Percentiles rank a stretch among this genome's conserved stretches.
Evolutionary conservation across 176 grass and related monocot genomes (phyloP).

Genomic region (Metroxylon sagu): DNA sequence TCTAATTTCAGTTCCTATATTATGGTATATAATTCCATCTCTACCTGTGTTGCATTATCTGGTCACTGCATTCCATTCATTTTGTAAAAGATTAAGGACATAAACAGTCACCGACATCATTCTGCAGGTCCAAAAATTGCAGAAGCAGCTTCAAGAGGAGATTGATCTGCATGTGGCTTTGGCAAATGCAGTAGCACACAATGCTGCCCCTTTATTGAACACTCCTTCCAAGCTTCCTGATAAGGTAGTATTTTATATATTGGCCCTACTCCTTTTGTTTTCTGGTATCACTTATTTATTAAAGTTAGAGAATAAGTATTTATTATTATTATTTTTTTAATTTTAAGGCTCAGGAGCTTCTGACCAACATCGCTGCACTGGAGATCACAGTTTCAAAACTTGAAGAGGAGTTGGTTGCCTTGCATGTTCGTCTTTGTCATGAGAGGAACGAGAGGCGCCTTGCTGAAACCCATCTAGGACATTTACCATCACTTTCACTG

Average conservation of each 20-base stretch:
- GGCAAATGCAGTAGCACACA: conserved; percentile 52
- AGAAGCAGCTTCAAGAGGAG: conserved; percentile 83
- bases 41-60: too few relatives aligned
- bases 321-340: background rate
- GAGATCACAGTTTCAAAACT: conserved; percentile 67
- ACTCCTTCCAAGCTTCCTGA: conserved; percentile 64
- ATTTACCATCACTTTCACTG: conserved; percentile 36
- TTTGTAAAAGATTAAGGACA: too few relatives aligned
- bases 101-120: background rate
- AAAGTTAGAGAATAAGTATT: background rate
- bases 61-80: too few relatives aligned
- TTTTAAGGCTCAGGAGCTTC: conserved; percentile 55
- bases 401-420: conserved; percentile 75
- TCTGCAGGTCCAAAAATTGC: conserved; percentile 65
- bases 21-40: too few relatives aligned
- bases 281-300: background rate
- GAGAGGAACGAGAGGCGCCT: conserved; percentile 76
- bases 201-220: conserved; percentile 28
- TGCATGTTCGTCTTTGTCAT: conserved; percentile 73
- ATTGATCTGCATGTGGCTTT: conserved; percentile 65
- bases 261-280: background rate
- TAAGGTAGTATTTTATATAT: conserved; percentile 29
- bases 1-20: too few relatives aligned
- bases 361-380: conserved; percentile 51
- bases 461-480: conserved; percentile 50